Base-by-base conservation (phyloP, 495 filamentous ascomycete species). In the Neurospora tetraspora region DNA sequence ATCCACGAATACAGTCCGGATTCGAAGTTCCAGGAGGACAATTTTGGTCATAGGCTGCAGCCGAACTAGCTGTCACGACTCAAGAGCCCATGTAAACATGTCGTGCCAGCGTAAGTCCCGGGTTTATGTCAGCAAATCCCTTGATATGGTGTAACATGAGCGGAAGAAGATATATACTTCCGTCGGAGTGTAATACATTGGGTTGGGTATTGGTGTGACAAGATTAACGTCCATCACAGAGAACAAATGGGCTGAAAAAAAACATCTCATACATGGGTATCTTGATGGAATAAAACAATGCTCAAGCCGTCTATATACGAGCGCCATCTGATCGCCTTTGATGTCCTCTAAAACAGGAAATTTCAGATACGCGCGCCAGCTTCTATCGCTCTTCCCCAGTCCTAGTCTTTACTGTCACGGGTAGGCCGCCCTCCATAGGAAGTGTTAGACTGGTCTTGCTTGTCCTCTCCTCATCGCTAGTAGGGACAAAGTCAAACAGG, bases 391-490 rank as follows among this genome's bases (percentile, higher is more conserved):
- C n/a, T 39, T 40, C 39, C 27, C 37, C 43, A 34, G 36, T 7
- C 36, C 77, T 79, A 9, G 73, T 42, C 72, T 76, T 75, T 4
- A 83, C 81, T 38, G 73, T 73, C 71, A 84, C 84, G 11, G 88
- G 87, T 71, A 90, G 77, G 20, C 88, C 88, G 10, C 83, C 87
- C 61, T 88, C 82, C 88, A 89, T 90, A 2, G 88, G 88, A 73
- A 90, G 74, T 3, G 88, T 90, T 45, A 90, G 77, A 74, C 87
- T 88, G 43, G 83, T 88, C 78, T 85, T 84, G 76, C 86, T 89
- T 34, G 80, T 78, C 71, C 87, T 82, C 73, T 86, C 84, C 37
- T 76, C 79, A 2, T 80, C 76, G 53, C 81, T 84, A 11, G 78
- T 77, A 16, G 81, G 78, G 34, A 73, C 74, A 70, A 89, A 87